Evolutionary conservation across 2,329 filamentous ascomycete species (phyloP).

Genomic region (Fusarium kyushuense): DNA sequence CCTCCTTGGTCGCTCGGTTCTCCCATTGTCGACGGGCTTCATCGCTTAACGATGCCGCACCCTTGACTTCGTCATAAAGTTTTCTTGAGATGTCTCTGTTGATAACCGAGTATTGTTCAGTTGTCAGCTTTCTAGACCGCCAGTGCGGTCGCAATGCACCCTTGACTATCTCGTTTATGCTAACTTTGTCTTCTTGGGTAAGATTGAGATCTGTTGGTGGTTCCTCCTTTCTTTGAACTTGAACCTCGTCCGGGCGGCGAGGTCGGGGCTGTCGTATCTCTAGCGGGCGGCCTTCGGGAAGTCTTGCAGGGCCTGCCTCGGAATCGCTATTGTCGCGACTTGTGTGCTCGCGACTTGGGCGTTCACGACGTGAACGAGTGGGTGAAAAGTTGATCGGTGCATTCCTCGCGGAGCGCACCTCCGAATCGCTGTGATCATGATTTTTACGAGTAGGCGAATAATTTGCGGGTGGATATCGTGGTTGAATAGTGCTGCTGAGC

Average conservation of each 20-base stretch:
- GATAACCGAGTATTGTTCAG: constrained; percentile 92
- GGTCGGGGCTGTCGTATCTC: constrained; percentile 67
- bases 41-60: constrained; percentile 70
- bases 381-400: constrained; percentile 72
- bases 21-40: constrained; percentile 78
- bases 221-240: constrained; percentile 67
- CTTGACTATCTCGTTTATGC: constrained; percentile 89
- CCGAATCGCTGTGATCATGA: constrained; percentile 15
- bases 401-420: constrained; percentile 64
- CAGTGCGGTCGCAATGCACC: constrained; percentile 85
- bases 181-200: constrained; percentile 86
- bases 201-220: constrained; percentile 76
- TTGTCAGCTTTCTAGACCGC: constrained; percentile 80
- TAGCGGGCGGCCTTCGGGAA: constrained; percentile 52
- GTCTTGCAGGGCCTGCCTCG: constrained; percentile 37
- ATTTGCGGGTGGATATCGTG: constrained; percentile 79
- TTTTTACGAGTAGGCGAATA: constrained; percentile 63
- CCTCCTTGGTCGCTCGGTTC: constrained; percentile 80
- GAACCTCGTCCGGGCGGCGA: constrained; percentile 58
- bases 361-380: constrained; percentile 34
- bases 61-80: constrained; percentile 78
- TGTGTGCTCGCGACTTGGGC: constrained; percentile 24
- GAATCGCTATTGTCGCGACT: constrained; percentile 40
- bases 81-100: constrained; percentile 90
- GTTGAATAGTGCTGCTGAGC: constrained; percentile 78